Conservation (phyloP, 345 rosid genomes). For the Zanthoxylum bungeanum region DNA sequence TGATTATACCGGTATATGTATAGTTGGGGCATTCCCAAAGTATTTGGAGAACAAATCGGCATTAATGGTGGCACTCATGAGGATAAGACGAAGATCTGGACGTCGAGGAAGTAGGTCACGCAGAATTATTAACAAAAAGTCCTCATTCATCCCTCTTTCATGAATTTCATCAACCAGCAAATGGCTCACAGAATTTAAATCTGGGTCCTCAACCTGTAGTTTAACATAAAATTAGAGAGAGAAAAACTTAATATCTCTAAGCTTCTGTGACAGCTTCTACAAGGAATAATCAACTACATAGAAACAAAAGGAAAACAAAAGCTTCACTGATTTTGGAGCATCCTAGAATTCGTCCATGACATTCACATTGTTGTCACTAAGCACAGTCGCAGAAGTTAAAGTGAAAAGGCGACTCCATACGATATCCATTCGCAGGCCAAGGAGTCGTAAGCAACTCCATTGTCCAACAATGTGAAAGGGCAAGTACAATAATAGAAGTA, state of each 20-base stretch:
- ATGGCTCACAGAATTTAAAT: constrained; percentile 78
- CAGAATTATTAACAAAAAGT: constrained; percentile 82
- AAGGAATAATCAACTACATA: neutral
- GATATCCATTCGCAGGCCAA: neutral
- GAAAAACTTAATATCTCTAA: constrained; percentile 10
- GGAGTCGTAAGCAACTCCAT: neutral
- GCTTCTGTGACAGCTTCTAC: neutral
- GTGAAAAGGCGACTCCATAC: neutral
- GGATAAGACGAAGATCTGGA: constrained; percentile 76
- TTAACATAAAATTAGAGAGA: constrained; percentile 20
- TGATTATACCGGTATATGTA: constrained; percentile 72
- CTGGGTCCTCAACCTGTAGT: constrained; percentile 81
- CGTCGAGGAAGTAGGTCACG: constrained; percentile 90
- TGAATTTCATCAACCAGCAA: constrained; percentile 97
- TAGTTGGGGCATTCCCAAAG: constrained; percentile 72
- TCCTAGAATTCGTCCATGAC: neutral
- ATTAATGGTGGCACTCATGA: constrained; percentile 97
- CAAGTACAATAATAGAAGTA: neutral
- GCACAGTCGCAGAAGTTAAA: neutral
- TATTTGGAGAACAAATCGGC: constrained; percentile 89
- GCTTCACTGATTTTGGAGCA: neutral
- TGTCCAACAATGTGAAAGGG: neutral
- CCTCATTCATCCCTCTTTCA: constrained; percentile 98
- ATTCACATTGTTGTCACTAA: neutral
- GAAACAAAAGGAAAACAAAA: constrained; percentile 9